These are phyloP conservation scores for Xylariaceae sp. DNA, from an alignment of 2,329 filamentous ascomycete genomes.

Conservation along the genomic window DNA sequence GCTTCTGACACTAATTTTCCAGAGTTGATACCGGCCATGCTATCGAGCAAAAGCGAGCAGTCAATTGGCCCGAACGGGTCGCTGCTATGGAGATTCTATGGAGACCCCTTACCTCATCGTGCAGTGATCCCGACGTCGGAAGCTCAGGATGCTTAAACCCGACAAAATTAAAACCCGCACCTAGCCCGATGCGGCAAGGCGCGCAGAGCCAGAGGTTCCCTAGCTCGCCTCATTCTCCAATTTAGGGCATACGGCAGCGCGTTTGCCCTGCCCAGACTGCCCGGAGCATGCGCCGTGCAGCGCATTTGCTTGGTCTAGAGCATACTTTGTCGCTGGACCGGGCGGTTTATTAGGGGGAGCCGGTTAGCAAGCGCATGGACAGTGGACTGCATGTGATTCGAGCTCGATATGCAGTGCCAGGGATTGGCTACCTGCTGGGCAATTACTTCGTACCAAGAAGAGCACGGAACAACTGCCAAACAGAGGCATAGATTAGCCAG, in stretches of 20 bases:
- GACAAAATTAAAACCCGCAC: neutral
- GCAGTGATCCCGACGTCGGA: neutral
- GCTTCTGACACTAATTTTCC: neutral
- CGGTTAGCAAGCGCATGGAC: too few relatives aligned
- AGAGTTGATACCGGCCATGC: neutral
- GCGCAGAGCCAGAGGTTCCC: neutral
- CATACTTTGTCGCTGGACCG: too few relatives aligned
- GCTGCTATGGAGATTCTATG: too few relatives aligned
- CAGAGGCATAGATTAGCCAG: too few relatives aligned
- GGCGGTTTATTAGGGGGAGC: too few relatives aligned
- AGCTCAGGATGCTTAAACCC: neutral
- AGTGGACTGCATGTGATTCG: too few relatives aligned
- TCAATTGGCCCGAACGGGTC: neutral
- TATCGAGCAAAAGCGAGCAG: neutral
- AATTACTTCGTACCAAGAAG: too few relatives aligned
- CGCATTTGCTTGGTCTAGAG: neutral
- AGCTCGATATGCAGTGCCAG: too few relatives aligned
- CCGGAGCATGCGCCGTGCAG: neutral
- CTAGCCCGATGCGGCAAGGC: neutral
- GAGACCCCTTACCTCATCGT: conserved; percentile 13
- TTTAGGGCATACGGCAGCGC: neutral
- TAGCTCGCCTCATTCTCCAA: neutral
- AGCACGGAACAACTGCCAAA: too few relatives aligned
- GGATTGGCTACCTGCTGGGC: too few relatives aligned
- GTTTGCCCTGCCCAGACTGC: too few relatives aligned